phyloP scores from a whole-genome alignment of 768 basidiomycete genomes.

The Leccinum olivaceopallidum region DNA sequence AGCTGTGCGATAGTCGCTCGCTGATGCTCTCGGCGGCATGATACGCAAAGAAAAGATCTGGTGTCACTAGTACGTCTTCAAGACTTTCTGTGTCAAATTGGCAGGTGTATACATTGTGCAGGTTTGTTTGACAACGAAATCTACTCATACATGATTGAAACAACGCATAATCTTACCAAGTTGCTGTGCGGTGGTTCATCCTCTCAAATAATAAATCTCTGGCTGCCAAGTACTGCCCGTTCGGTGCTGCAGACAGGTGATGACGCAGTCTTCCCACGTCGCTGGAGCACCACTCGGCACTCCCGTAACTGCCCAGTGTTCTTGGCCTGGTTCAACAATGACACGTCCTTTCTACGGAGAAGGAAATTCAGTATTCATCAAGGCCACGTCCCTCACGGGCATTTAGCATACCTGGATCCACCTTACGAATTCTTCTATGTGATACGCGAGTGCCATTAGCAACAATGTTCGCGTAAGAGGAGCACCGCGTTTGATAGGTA shows the following conservation, averaged over 20 bases:
- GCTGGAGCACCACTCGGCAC: slow-evolving; percentile 16
- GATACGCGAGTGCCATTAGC: slow-evolving; percentile 31
- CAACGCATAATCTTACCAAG: slow-evolving; percentile 7
- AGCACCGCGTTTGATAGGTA: slow-evolving; percentile 35
- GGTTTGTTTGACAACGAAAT: slow-evolving; percentile 14
- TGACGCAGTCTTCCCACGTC: slow-evolving; percentile 35
- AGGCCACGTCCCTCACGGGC: not conserved
- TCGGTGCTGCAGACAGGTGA: slow-evolving; percentile 41
- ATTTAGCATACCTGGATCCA: slow-evolving; percentile 32
- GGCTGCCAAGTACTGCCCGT: slow-evolving; percentile 46
- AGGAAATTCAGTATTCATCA: slow-evolving; percentile 1
- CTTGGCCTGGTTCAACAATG: slow-evolving; percentile 37
- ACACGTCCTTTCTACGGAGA: slow-evolving; percentile 26
- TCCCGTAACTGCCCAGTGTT: slow-evolving; percentile 38
- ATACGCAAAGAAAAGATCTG: not conserved
- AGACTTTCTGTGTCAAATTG: slow-evolving; percentile 3
- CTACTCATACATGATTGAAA: slow-evolving; percentile 10
- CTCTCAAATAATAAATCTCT: slow-evolving; percentile 38
- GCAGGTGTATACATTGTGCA: slow-evolving; percentile 6
- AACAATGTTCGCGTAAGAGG: slow-evolving; percentile 33
- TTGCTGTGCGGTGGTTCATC: slow-evolving; percentile 5
- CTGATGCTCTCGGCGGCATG: not conserved
- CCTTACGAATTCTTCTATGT: slow-evolving; percentile 33
- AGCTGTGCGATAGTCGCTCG: not conserved
- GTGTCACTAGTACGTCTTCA: slow-evolving; percentile 4